Conservation (phyloP, 768 basidiomycete genomes). For the Suillus cothurnatus region DNA sequence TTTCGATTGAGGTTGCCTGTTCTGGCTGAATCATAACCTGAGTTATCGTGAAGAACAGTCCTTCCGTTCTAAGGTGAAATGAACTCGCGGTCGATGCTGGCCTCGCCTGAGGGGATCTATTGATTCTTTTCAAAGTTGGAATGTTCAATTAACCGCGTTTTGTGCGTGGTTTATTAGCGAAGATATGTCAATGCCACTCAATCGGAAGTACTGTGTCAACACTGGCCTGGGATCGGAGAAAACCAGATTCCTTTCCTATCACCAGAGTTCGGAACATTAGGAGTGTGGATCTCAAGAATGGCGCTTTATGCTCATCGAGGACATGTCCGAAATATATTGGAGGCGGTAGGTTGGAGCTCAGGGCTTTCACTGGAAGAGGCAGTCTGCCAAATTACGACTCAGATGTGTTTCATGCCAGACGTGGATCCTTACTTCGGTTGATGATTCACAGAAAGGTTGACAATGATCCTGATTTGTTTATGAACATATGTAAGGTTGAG, state of each 20-base stretch:
- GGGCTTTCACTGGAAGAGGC: not conserved
- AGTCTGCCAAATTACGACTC: not conserved
- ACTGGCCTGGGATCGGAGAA: not conserved
- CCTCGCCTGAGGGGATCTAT: slow-evolving; percentile 8
- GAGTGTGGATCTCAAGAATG: not conserved
- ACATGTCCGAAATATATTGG: not conserved
- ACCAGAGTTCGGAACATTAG: not conserved
- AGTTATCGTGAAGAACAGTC: slow-evolving; percentile 17
- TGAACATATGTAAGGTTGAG: not conserved
- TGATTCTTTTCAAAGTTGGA: too few relatives aligned
- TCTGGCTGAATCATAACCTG: slow-evolving; percentile 20
- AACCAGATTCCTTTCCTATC: not conserved
- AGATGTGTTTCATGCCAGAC: not conserved
- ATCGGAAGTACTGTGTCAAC: not conserved
- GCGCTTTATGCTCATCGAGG: not conserved
- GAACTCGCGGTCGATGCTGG: slow-evolving; percentile 11
- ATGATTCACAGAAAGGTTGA: not conserved
- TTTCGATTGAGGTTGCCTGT: slow-evolving; percentile 11
- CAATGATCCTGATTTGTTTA: not conserved
- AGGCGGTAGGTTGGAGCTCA: not conserved
- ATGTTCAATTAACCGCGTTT: too few relatives aligned
- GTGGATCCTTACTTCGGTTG: not conserved
- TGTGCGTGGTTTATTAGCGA: not conserved
- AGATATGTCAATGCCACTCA: not conserved
- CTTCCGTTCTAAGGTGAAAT: slow-evolving; percentile 8